These are phyloP conservation scores for Phytophthora chlamydospora DNA, from an alignment of 352 stramenopile genomes.

Conservation along the genomic window DNA sequence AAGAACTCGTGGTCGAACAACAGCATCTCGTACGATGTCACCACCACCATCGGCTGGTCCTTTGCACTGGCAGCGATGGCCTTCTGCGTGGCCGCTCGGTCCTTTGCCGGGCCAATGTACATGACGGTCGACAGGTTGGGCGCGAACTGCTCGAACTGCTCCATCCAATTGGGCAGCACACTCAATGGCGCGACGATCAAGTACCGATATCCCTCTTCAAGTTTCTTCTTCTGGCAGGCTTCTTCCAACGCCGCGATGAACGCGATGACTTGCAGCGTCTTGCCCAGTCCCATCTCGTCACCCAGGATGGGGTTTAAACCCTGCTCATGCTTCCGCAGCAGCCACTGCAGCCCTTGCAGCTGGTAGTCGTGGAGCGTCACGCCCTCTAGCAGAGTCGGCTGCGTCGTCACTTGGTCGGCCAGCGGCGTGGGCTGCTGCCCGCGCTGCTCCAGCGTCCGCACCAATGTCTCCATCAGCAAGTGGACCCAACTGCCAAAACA, in stretches of 20 bases:
- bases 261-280: slow-evolving; percentile 82
- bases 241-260: slow-evolving; percentile 62
- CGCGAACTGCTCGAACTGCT: slow-evolving; percentile 78
- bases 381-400: slow-evolving; percentile 54
- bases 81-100: slow-evolving; percentile 42
- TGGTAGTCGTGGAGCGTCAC: slow-evolving; percentile 79
- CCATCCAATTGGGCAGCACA: slow-evolving; percentile 85
- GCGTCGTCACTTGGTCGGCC: slow-evolving; percentile 21
- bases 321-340: slow-evolving; percentile 67
- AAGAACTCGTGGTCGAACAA: slow-evolving; percentile 67
- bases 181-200: slow-evolving; percentile 78
- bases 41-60: slow-evolving; percentile 52
- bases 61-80: slow-evolving; percentile 14
- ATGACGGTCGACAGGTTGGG: slow-evolving; percentile 56
- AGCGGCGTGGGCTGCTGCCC: slow-evolving; percentile 32
- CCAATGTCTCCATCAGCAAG: slow-evolving; percentile 54
- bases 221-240: slow-evolving; percentile 8
- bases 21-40: slow-evolving; percentile 82
- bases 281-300: slow-evolving; percentile 86
- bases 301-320: slow-evolving; percentile 75
- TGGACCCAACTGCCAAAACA: not conserved
- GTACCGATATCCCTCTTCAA: slow-evolving; percentile 26
- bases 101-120: slow-evolving; percentile 61
- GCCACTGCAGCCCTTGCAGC: slow-evolving; percentile 64
- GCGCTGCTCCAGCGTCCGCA: slow-evolving; percentile 43